These are phyloP conservation scores for Saccharomyces hybrid DNA, from an alignment of 1,139 yeast species.

Conservation along the genomic window DNA sequence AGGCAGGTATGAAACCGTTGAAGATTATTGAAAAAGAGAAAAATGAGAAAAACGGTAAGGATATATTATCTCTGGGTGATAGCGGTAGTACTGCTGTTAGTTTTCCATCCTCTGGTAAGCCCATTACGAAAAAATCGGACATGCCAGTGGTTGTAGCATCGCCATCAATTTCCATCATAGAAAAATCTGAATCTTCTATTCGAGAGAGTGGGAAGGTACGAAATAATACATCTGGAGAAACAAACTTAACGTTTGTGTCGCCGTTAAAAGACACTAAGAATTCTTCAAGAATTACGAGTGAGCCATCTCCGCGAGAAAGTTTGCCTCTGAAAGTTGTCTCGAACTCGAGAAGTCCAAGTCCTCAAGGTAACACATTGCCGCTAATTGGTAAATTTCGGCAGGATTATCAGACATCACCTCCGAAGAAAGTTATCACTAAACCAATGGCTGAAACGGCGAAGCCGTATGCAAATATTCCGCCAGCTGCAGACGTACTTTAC, in stretches of 20 bases:
- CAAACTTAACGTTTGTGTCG: background rate
- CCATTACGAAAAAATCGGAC: background rate
- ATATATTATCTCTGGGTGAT: background rate
- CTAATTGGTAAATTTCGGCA: background rate
- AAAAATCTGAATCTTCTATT: background rate
- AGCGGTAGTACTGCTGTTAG: background rate
- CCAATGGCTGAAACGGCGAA: background rate
- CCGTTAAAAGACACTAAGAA: background rate
- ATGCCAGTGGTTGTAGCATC: background rate
- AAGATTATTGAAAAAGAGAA: background rate
- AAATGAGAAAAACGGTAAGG: background rate
- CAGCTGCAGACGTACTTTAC: constrained; percentile 29
- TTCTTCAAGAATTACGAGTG: background rate
- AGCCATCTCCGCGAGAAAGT: background rate
- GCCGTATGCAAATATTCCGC: background rate
- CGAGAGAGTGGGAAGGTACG: background rate
- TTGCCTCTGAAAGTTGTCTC: background rate
- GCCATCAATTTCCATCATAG: background rate
- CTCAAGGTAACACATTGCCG: background rate
- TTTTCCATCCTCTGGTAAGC: background rate
- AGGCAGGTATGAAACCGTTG: background rate
- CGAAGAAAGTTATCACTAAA: background rate
- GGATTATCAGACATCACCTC: background rate
- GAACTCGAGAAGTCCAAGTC: background rate
- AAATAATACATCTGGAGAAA: background rate